Conservation (phyloP, 2,329 filamentous ascomycete species). For the Myriosclerotinia duriaeana region DNA sequence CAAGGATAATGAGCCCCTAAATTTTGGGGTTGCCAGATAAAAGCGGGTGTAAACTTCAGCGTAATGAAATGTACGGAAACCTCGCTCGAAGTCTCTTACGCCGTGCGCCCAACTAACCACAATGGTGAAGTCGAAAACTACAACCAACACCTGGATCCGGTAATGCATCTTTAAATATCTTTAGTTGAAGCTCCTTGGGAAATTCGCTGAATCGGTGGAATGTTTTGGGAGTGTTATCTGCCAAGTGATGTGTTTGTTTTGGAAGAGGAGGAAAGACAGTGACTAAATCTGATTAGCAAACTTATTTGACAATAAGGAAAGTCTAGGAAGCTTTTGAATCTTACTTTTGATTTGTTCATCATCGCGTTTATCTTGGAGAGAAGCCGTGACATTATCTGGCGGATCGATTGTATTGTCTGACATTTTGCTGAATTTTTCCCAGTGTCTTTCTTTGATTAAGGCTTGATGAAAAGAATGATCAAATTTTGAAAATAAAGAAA, state of each 20-base stretch:
- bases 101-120: no score
- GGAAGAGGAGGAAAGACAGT: background rate
- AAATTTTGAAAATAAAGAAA: background rate
- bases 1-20: background rate
- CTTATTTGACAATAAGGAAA: accelerated
- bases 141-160: background rate
- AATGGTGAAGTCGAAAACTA: background rate
- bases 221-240: background rate
- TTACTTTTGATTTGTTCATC: background rate
- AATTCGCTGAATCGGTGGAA: background rate
- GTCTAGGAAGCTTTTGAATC: accelerated
- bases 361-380: no score
- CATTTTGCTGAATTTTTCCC: background rate
- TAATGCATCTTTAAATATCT: background rate
- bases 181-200: background rate
- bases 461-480: background rate
- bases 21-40: no score
- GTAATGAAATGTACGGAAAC: background rate
- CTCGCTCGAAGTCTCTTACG: no score
- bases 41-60: no score
- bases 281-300: background rate
- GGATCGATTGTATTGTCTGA: background rate
- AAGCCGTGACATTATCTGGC: background rate
- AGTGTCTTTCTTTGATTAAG: background rate
- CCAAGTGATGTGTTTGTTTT: background rate